These are phyloP conservation scores for Lathyrus oleraceus DNA, from an alignment of 306 rosid species.

Conservation along the genomic window DNA sequence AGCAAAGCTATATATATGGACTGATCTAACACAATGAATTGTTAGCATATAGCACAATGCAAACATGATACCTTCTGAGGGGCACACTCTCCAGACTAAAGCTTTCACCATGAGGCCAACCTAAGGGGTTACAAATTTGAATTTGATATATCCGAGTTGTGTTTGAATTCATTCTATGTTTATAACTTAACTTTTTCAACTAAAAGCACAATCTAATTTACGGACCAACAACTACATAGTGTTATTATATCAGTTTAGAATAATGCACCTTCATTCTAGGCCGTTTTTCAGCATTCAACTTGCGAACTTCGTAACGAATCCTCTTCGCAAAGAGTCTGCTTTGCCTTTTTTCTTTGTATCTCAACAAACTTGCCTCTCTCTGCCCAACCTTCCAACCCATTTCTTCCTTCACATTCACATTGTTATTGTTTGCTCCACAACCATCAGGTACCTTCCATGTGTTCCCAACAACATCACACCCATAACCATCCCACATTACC, in stretches of 20 bases:
- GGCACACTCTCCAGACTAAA: too few relatives aligned
- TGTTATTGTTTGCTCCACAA: constrained; percentile 13
- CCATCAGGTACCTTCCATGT: constrained; percentile 62
- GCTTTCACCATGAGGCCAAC: too few relatives aligned
- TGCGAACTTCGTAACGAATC: constrained; percentile 86
- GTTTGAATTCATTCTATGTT: too few relatives aligned
- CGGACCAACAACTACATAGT: too few relatives aligned
- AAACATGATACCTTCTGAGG: too few relatives aligned
- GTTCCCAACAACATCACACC: constrained; percentile 49
- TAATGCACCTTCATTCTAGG: constrained; percentile 84
- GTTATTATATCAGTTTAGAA: neutral
- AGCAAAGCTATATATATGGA: too few relatives aligned
- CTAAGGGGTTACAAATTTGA: too few relatives aligned
- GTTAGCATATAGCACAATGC: too few relatives aligned
- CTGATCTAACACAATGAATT: too few relatives aligned
- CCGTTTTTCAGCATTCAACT: constrained; percentile 86
- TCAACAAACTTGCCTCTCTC: constrained; percentile 82
- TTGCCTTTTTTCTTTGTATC: constrained; percentile 87
- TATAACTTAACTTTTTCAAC: too few relatives aligned
- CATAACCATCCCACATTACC: constrained; percentile 51
- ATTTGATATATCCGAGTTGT: too few relatives aligned
- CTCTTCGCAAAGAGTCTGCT: constrained; percentile 77
- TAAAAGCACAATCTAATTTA: too few relatives aligned
- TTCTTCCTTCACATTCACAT: constrained; percentile 40
- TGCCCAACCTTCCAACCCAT: constrained; percentile 48